These are phyloP conservation scores for Papiliotrema laurentii DNA, from an alignment of 1,284 basidiomycete species.

Conservation along the genomic window DNA sequence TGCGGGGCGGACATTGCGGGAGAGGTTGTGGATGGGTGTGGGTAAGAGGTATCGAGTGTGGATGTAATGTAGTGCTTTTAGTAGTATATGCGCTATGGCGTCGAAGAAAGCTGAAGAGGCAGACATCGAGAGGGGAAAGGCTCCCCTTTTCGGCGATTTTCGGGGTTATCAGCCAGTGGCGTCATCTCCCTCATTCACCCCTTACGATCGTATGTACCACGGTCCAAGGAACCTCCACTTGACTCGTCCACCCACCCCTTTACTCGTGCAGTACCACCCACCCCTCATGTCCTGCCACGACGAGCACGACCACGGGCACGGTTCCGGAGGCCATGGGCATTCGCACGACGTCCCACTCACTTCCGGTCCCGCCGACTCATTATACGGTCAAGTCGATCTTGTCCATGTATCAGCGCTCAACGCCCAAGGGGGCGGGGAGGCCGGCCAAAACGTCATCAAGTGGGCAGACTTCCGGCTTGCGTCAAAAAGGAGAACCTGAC, in stretches of 20 bases:
- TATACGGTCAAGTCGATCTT: conserved; percentile 42
- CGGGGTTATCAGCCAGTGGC: not conserved
- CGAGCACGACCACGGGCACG: conserved; percentile 31
- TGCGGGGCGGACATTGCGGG: conserved; percentile 24
- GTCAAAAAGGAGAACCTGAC: not conserved
- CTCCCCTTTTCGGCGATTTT: not conserved
- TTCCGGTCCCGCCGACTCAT: conserved; percentile 38
- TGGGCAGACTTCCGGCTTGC: conserved; percentile 17
- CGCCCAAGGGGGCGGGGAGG: conserved; percentile 38
- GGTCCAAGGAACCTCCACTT: not conserved
- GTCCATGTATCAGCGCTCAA: conserved; percentile 45
- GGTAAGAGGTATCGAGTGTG: not conserved
- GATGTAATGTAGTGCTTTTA: too few relatives aligned
- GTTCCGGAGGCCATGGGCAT: conserved; percentile 25
- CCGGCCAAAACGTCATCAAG: conserved; percentile 47
- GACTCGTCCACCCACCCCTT: not conserved
- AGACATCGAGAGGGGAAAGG: too few relatives aligned
- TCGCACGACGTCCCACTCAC: conserved; percentile 43
- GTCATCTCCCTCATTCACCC: not conserved
- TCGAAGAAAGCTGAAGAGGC: too few relatives aligned
- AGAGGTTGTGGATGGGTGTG: not conserved
- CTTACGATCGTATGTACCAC: too few relatives aligned
- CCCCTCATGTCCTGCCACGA: conserved; percentile 30
- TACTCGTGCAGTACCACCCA: not conserved
- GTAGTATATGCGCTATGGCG: too few relatives aligned